Evolutionary conservation across 2,329 filamentous ascomycete species (phyloP).

Genomic region (Penicillium brevicompactum): DNA sequence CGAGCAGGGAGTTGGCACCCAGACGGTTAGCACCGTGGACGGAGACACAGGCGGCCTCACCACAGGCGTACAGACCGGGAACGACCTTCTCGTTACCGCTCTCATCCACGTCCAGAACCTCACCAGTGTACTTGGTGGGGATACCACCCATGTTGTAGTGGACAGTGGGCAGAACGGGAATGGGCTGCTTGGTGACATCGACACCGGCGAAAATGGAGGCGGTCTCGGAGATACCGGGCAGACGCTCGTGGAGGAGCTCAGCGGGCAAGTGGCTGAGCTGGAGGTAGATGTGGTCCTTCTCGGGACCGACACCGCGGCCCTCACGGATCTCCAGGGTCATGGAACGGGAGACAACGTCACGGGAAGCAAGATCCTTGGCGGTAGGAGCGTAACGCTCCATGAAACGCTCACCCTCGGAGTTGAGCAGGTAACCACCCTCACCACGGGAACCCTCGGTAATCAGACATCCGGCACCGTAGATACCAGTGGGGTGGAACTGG

Average conservation of each 20-base stretch:
- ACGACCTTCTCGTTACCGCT: constrained; percentile 89
- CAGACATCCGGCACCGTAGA: constrained; percentile 96
- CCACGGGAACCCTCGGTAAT: constrained; percentile 98
- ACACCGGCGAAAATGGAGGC: constrained; percentile 96
- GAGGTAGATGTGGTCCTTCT: constrained; percentile 98
- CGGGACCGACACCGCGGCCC: constrained; percentile 91
- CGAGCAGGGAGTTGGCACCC: constrained; percentile 95
- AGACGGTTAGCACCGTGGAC: constrained; percentile 98
- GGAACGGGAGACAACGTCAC: constrained; percentile 93
- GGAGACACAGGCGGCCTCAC: constrained; percentile 95
- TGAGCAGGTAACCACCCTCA: constrained; percentile 96
- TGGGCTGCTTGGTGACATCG: constrained; percentile 95
- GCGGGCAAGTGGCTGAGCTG: constrained; percentile 93
- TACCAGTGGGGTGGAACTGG: constrained; percentile 98
- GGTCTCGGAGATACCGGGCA: constrained; percentile 98
- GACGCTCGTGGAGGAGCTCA: constrained; percentile 90
- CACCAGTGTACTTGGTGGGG: constrained; percentile 93
- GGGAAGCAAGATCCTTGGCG: constrained; percentile 94
- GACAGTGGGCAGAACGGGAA: constrained; percentile 92
- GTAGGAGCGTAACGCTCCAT: constrained; percentile 99
- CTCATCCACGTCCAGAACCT: constrained; percentile 87
- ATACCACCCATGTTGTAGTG: constrained; percentile 99
- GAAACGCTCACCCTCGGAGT: constrained; percentile 97
- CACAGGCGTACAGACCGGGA: constrained; percentile 91
- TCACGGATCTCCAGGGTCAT: constrained; percentile 99